A percentile compares a stretch with the other conserved stretches of the same genome.
phyloP scores from a whole-genome alignment of 441 rosid species.

The Brassica balearica region DNA sequence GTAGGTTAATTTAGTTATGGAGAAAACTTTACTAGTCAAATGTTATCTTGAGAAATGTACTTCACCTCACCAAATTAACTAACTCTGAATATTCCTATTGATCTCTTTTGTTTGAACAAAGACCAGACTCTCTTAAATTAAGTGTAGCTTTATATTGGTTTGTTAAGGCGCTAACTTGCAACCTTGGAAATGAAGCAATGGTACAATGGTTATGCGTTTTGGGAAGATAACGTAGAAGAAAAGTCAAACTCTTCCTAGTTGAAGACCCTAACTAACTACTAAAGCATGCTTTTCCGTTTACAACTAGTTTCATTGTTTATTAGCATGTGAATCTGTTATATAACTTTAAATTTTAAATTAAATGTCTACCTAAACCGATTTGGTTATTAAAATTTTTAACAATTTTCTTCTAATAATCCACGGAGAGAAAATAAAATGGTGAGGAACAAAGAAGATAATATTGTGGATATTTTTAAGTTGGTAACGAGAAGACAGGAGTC shows the following conservation, averaged over 20 bases:
- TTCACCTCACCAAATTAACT: conserved; percentile 10
- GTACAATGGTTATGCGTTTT: background rate
- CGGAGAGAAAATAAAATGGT: background rate
- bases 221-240: conserved; percentile 37
- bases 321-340: conserved; percentile 17
- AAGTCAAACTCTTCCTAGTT: conserved; percentile 36
- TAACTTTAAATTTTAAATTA: background rate
- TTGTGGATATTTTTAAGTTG: conserved; percentile 16
- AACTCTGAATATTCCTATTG: background rate
- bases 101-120: conserved; percentile 2
- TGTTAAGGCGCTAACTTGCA: background rate
- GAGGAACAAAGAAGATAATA: conserved; percentile 14
- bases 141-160: background rate
- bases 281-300: conserved; percentile 23
- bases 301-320: conserved; percentile 22
- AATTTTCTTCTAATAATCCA: background rate
- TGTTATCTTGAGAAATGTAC: background rate
- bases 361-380: conserved; percentile 1
- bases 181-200: background rate
- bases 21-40: background rate
- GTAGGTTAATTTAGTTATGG: no score
- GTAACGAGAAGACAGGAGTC: conserved; percentile 58
- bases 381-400: background rate
- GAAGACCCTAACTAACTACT: conserved; percentile 27
- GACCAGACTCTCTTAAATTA: background rate